Conservation (phyloP, 495 filamentous ascomycete species). For the Neurospora sublineolata region DNA sequence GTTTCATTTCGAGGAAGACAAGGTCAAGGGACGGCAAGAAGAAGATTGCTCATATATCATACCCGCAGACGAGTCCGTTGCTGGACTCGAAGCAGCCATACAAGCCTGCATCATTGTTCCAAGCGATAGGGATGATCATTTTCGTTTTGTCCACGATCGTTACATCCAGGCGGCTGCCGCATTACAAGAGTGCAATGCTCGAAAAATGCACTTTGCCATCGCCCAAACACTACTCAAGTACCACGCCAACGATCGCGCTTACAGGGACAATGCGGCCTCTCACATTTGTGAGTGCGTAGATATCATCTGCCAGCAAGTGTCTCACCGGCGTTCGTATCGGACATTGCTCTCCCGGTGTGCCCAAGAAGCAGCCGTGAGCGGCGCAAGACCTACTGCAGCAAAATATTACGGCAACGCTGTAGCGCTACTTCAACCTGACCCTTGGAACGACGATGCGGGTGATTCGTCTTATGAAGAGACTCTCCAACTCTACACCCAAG, state of each 20-base stretch:
- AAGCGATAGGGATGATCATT: constrained; percentile 63
- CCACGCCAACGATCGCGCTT: constrained; percentile 41
- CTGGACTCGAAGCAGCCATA: constrained; percentile 66
- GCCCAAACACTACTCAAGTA: constrained; percentile 67
- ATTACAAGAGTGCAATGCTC: constrained; percentile 55
- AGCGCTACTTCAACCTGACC: constrained; percentile 61
- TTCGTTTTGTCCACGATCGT: constrained; percentile 72
- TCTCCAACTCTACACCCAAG: constrained; percentile 56
- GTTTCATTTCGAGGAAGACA: constrained; percentile 43
- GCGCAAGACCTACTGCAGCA: constrained; percentile 64
- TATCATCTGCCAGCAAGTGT: constrained; percentile 55
- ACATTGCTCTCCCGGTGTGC: constrained; percentile 67
- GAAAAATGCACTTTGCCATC: constrained; percentile 81
- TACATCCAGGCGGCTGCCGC: constrained; percentile 63
- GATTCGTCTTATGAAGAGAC: constrained; percentile 84
- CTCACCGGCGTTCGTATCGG: constrained; percentile 50
- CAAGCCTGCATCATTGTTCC: constrained; percentile 65
- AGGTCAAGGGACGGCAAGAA: constrained; percentile 12
- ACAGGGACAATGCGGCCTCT: constrained; percentile 55
- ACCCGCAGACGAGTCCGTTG: constrained; percentile 46
- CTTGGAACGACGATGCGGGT: constrained; percentile 58
- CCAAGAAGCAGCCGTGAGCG: constrained; percentile 62
- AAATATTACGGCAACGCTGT: constrained; percentile 69
- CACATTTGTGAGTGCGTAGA: constrained; percentile 65
- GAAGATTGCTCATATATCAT: constrained; percentile 10